Evolutionary conservation across 441 rosid species (phyloP).

Genomic region (Brassica hybrid): DNA sequence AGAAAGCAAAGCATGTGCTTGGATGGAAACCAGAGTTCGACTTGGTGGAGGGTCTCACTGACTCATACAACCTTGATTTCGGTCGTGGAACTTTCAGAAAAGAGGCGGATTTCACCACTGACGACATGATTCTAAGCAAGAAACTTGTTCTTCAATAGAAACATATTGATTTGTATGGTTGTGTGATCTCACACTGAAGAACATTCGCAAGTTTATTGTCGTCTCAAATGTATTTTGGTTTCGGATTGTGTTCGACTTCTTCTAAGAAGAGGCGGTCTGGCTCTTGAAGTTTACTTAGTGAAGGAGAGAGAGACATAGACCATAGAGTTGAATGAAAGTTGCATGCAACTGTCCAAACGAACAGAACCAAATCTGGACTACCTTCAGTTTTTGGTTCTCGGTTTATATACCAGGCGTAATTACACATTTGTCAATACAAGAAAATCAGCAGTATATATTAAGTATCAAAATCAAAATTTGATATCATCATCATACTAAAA

Average conservation of each 20-base stretch:
- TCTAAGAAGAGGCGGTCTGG: too few species aligned
- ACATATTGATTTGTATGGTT: slow-evolving; percentile 17
- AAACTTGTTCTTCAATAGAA: slow-evolving; percentile 64
- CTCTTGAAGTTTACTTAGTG: too few species aligned
- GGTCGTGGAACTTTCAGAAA: too few species aligned
- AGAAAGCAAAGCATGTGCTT: slow-evolving; percentile 80
- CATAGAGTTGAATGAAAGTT: too few species aligned
- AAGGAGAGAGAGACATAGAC: too few species aligned
- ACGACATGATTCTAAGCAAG: slow-evolving; percentile 86
- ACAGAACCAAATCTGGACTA: neutral
- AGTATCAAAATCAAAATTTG: neutral
- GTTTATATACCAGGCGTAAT: too few species aligned
- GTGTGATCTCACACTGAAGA: neutral
- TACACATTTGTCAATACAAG: neutral
- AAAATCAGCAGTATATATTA: neutral
- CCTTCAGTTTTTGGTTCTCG: too few species aligned
- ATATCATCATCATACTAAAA: neutral
- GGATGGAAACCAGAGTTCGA: slow-evolving; percentile 81
- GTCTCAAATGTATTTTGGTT: neutral
- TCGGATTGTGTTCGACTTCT: too few species aligned
- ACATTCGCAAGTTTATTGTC: slow-evolving; percentile 4
- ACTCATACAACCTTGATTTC: too few species aligned
- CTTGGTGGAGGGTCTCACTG: slow-evolving; percentile 85
- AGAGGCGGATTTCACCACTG: too few species aligned
- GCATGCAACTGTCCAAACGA: too few species aligned